Percentiles rank a stretch among this genome's conserved stretches.
Evolutionary conservation across 2,329 filamentous ascomycete species (phyloP).

Genomic region (Pseudogymnoascus sp.): DNA sequence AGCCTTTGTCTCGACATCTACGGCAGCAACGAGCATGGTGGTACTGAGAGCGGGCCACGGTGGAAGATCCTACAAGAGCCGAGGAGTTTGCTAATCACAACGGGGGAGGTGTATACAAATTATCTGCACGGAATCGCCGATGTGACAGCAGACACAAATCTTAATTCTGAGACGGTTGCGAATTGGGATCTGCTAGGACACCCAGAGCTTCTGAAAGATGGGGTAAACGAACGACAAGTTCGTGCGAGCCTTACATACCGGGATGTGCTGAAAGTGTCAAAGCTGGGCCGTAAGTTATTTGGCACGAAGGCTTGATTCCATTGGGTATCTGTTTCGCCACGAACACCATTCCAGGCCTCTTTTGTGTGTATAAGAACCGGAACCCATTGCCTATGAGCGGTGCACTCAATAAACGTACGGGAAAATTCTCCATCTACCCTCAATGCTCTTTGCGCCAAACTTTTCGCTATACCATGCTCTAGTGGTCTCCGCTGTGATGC

Average conservation of each 20-base stretch:
- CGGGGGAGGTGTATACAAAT: conserved; percentile 57
- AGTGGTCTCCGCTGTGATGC: conserved; percentile 70
- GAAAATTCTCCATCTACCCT: conserved; percentile 66
- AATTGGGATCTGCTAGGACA: conserved; percentile 65
- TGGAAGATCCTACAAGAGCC: conserved; percentile 72
- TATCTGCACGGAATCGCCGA: conserved; percentile 70
- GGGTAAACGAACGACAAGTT: conserved; percentile 48
- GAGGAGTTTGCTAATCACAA: conserved; percentile 70
- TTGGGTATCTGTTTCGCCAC: not conserved
- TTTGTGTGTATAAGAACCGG: not conserved
- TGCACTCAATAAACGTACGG: conserved; percentile 51
- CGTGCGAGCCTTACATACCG: conserved; percentile 72
- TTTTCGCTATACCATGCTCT: conserved; percentile 70
- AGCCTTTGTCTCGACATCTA: conserved; percentile 73
- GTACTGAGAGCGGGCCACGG: conserved; percentile 42
- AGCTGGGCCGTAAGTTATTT: conserved; percentile 52
- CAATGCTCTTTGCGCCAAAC: conserved; percentile 61
- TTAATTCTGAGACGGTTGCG: conserved; percentile 54
- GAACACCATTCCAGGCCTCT: not conserved
- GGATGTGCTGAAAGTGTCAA: conserved; percentile 78
- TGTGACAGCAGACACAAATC: conserved; percentile 54
- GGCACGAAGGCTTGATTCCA: conserved; percentile 5
- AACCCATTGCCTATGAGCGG: not conserved
- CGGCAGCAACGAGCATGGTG: conserved; percentile 52
- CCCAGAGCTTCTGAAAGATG: conserved; percentile 38